Percentiles rank a stretch among this genome's conserved stretches.
Conservation (phyloP, 1,284 basidiomycete genomes). For the Rhodofomes roseus region DNA sequence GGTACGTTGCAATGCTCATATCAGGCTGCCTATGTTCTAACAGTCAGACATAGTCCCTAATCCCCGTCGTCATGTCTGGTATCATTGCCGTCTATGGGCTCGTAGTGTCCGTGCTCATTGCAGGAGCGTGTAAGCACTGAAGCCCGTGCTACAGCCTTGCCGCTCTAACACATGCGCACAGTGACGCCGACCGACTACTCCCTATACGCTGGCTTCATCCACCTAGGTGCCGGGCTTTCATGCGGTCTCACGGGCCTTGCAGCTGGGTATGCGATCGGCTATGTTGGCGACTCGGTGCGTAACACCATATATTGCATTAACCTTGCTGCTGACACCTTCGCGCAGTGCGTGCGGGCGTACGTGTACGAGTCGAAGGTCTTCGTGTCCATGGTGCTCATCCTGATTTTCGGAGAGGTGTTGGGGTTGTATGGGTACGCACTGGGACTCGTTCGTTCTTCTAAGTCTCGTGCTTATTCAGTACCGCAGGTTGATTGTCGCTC, state of each 20-base stretch:
- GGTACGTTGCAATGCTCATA: conserved; percentile 40
- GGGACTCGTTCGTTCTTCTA: not conserved
- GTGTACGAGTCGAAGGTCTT: conserved; percentile 89
- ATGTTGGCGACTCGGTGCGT: conserved; percentile 90
- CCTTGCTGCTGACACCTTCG: not conserved
- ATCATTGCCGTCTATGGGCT: conserved; percentile 70
- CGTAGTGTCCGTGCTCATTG: conserved; percentile 69
- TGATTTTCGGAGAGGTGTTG: conserved; percentile 94
- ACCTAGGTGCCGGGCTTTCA: conserved; percentile 90
- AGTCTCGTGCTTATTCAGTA: conserved; percentile 1
- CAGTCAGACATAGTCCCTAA: conserved; percentile 63
- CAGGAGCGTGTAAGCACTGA: conserved; percentile 47
- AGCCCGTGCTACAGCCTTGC: not conserved
- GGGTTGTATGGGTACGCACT: conserved; percentile 76
- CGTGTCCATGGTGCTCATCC: conserved; percentile 85
- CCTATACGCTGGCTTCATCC: conserved; percentile 87
- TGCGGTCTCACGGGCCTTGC: conserved; percentile 92
- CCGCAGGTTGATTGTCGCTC: conserved; percentile 78
- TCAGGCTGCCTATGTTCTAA: not conserved
- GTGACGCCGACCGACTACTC: conserved; percentile 68
- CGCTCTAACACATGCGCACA: conserved; percentile 30
- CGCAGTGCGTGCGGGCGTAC: conserved; percentile 68
- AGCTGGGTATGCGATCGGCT: conserved; percentile 98
- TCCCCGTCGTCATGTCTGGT: conserved; percentile 87
- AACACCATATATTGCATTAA: not conserved